Percentiles rank a stretch among this genome's conserved stretches.
Conservation (phyloP, 2,329 filamentous ascomycete genomes). For the Hymenoscyphus albidus region DNA sequence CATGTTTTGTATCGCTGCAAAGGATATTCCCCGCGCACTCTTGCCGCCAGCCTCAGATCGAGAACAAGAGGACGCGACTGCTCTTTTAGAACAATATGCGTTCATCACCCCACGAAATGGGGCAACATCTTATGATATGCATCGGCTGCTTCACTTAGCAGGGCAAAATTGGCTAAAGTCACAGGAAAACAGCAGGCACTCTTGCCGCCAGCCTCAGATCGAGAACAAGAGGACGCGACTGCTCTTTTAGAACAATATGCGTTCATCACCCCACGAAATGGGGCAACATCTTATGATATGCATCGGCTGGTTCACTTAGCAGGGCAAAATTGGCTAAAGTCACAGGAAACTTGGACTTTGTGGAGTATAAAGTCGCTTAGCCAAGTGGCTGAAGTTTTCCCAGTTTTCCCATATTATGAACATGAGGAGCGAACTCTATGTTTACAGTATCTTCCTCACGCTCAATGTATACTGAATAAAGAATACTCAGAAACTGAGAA, state of each 20-base stretch:
- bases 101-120: slow-evolving; percentile 9
- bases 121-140: slow-evolving; percentile 11
- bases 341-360: background rate
- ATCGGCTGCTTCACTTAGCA: slow-evolving; percentile 12
- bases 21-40: slow-evolving; percentile 13
- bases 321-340: slow-evolving; percentile 7
- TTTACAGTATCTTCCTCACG: background rate
- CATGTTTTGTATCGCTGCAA: slow-evolving; percentile 7
- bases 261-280: slow-evolving; percentile 10
- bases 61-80: slow-evolving; percentile 7
- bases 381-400: background rate
- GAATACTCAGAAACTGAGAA: background rate
- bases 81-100: slow-evolving; percentile 12
- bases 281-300: slow-evolving; percentile 10
- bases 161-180: slow-evolving; percentile 7
- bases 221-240: slow-evolving; percentile 7
- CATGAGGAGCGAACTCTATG: background rate
- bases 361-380: background rate
- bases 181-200: too few relatives aligned
- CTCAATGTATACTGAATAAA: background rate
- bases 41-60: slow-evolving; percentile 33
- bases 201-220: slow-evolving; percentile 33
- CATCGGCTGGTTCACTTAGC: slow-evolving; percentile 13
- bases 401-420: background rate
- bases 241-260: slow-evolving; percentile 12